These are phyloP conservation scores for Trametes cinnabarina DNA, from an alignment of 768 basidiomycete genomes.

Conservation along the genomic window DNA sequence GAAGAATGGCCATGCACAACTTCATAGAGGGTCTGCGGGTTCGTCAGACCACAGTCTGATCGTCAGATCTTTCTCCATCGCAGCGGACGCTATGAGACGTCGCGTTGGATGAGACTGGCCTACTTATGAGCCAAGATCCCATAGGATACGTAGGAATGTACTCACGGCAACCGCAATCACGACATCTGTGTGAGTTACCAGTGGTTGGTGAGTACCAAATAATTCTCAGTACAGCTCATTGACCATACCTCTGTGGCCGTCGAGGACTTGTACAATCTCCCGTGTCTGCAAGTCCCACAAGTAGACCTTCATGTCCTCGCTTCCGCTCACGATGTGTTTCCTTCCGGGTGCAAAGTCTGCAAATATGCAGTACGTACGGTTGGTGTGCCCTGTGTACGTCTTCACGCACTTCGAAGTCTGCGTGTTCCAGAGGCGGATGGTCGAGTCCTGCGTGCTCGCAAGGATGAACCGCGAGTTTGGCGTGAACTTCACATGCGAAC, in stretches of 20 bases:
- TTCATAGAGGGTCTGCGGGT: background rate
- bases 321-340: slow-evolving; percentile 81
- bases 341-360: slow-evolving; percentile 63
- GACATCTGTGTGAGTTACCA: slow-evolving; percentile 39
- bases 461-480: slow-evolving; percentile 90
- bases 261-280: slow-evolving; percentile 67
- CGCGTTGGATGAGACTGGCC: slow-evolving; percentile 72
- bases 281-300: slow-evolving; percentile 89
- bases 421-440: slow-evolving; percentile 92
- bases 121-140: slow-evolving; percentile 2
- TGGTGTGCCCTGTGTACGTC: slow-evolving; percentile 85
- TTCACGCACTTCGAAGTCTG: slow-evolving; percentile 89
- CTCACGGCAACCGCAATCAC: slow-evolving; percentile 73
- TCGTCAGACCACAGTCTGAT: slow-evolving; percentile 79
- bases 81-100: slow-evolving; percentile 81
- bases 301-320: slow-evolving; percentile 85
- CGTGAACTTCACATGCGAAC: slow-evolving; percentile 87
- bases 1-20: background rate
- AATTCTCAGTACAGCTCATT: background rate
- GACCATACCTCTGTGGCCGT: slow-evolving; percentile 76
- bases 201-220: slow-evolving; percentile 14
- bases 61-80: slow-evolving; percentile 83
- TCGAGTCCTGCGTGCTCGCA: slow-evolving; percentile 91
- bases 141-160: background rate
- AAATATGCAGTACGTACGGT: slow-evolving; percentile 80